Evolutionary conservation across 768 basidiomycete species (phyloP), one percentile per base, ranked within the genome.

Genomic region (Lentinus brumalis): DNA sequence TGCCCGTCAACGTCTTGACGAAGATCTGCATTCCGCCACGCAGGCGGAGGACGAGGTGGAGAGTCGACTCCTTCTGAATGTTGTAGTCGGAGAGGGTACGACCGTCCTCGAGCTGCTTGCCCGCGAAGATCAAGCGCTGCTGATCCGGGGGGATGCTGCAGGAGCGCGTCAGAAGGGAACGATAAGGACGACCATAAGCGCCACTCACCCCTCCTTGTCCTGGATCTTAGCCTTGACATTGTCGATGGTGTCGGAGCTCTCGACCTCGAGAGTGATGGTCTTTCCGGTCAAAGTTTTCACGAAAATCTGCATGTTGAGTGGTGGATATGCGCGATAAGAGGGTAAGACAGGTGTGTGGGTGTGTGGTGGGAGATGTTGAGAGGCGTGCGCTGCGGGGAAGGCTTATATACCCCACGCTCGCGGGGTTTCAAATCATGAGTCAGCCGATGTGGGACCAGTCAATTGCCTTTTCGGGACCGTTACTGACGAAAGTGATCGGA

Each of bases 51-150:
- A 95, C 92, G 51, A 87, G 84, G 69, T 96, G 94, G 55, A 96
- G 88, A 41, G 94, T 96, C 0, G 89, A 92, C 78, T 96, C 94
- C 80, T 96, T 96, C 84, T 96, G 94, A 67, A 96, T 95, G 73
- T 94, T 93, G 73, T 94, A 93, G 66, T 92, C 91, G 8, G 89
- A 91, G 0, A 94, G 81, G 4, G 91, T 96, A 51, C 94, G 88
- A 4, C 95, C 95, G 70, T 97, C 95, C 74, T 96, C 94, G 30
- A 97, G 85, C 74, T 96, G 94, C 78, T 96, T 96, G 61, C 94
- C 94, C 49, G 94, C 94, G 65, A 96, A 96, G 79, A 96, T 96
- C n/a, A 96, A 78, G 64, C 95, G 93, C 72, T 96, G 93, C 68
- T 94, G 94, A 76, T 94, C 92, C 29, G 93, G 94, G 21, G 89